phyloP scores from a whole-genome alignment of 495 filamentous ascomycete genomes.

The Thozetella sp. region DNA sequence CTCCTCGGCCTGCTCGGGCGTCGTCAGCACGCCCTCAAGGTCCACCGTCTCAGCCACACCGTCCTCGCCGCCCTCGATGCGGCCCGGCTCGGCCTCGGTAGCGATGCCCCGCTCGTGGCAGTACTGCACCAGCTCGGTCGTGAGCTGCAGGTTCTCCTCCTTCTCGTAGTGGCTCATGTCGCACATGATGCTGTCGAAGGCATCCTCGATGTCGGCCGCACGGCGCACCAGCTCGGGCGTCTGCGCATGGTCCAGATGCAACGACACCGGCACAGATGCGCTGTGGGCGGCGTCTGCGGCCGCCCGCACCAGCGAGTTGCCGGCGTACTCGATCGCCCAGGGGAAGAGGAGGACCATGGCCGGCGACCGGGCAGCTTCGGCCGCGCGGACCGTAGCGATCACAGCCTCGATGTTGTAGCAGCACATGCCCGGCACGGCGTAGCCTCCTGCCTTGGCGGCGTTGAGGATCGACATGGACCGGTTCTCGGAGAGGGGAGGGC shows the following conservation, averaged over 20 bases:
- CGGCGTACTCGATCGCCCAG: constrained; percentile 77
- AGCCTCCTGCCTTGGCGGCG: constrained; percentile 63
- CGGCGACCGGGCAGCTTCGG: constrained; percentile 71
- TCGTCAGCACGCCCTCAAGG: constrained; percentile 75
- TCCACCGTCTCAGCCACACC: constrained; percentile 77
- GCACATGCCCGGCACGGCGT: constrained; percentile 76
- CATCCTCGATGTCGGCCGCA: constrained; percentile 62
- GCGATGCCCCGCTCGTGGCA: constrained; percentile 77
- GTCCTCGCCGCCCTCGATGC: constrained; percentile 86
- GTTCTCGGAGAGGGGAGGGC: constrained; percentile 55
- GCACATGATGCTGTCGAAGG: constrained; percentile 82
- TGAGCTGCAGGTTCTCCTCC: constrained; percentile 75
- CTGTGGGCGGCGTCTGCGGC: constrained; percentile 52
- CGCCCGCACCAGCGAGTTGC: constrained; percentile 45
- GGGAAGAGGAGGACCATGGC: constrained; percentile 87
- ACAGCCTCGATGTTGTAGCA: constrained; percentile 88
- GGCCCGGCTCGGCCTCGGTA: constrained; percentile 78
- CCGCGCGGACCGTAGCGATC: constrained; percentile 76
- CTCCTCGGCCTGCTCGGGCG: constrained; percentile 72
- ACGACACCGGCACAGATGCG: constrained; percentile 69
- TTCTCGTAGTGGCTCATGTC: constrained; percentile 85
- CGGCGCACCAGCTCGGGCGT: constrained; percentile 68
- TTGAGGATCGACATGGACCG: constrained; percentile 70
- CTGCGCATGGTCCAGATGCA: constrained; percentile 80
- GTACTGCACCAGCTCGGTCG: constrained; percentile 68